phyloP scores from a whole-genome alignment of 805 yeast species.

The Scheffersomyces ergatensis region DNA sequence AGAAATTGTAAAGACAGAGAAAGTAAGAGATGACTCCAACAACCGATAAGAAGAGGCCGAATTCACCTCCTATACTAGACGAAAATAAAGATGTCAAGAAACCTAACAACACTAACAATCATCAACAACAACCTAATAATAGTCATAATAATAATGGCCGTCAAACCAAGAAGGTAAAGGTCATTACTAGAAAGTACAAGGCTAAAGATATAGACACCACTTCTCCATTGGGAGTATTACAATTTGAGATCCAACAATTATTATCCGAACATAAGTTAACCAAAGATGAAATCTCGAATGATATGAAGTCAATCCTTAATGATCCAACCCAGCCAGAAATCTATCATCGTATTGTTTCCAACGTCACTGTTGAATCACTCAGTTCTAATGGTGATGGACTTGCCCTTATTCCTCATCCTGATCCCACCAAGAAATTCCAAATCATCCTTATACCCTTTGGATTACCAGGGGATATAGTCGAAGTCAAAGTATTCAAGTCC shows the following conservation, averaged over 20 bases:
- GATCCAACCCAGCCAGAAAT: conserved; percentile 44
- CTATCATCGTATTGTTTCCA: conserved; percentile 57
- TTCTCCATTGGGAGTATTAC: conserved; percentile 76
- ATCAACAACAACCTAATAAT: background rate
- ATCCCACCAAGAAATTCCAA: conserved; percentile 41
- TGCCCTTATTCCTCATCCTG: conserved; percentile 66
- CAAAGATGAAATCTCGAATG: conserved; percentile 54
- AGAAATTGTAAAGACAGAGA: no score
- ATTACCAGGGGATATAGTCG: conserved; percentile 78
- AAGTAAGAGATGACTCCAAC: conserved; percentile 8
- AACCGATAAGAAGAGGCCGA: conserved; percentile 8
- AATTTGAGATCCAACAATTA: conserved; percentile 66
- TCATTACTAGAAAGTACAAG: conserved; percentile 50
- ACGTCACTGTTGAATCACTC: conserved; percentile 56
- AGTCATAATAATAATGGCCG: background rate
- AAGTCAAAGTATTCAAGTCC: conserved; percentile 70
- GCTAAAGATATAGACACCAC: conserved; percentile 69
- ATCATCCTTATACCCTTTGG: conserved; percentile 83
- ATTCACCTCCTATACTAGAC: conserved; percentile 2
- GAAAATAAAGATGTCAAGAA: background rate
- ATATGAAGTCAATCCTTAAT: conserved; percentile 63
- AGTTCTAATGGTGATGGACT: conserved; percentile 88
- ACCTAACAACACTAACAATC: background rate
- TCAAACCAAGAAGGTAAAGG: conserved; percentile 18
- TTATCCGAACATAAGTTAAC: conserved; percentile 41